Evolutionary conservation across 2,329 filamentous ascomycete species (phyloP).

Genomic region (Chrysosphaeria jannelii): DNA sequence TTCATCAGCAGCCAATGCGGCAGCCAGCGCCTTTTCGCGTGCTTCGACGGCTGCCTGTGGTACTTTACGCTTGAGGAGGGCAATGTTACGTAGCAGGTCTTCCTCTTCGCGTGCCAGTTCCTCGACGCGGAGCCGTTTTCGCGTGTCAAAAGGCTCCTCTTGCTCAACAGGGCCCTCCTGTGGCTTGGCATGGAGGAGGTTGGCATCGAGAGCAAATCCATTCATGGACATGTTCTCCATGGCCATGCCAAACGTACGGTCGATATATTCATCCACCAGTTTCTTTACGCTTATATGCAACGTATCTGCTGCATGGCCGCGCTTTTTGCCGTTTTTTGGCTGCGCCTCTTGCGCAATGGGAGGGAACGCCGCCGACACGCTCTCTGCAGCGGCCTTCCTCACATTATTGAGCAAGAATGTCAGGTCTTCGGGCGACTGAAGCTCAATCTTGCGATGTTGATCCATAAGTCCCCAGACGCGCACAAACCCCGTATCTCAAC

Average conservation of each 20-base stretch:
- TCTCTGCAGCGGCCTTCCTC: conserved; percentile 32
- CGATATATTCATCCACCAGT: conserved; percentile 32
- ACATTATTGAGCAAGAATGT: conserved; percentile 39
- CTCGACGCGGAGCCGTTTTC: conserved; percentile 26
- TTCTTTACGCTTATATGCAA: conserved; percentile 25
- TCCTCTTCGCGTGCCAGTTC: conserved; percentile 30
- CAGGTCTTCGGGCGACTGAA: conserved; percentile 47
- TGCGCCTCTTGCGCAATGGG: conserved; percentile 19
- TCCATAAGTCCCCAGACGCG: too few relatives aligned
- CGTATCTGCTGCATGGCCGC: too few relatives aligned
- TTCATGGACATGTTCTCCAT: conserved; percentile 31
- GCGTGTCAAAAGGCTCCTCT: conserved; percentile 29
- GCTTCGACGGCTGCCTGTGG: conserved; percentile 13
- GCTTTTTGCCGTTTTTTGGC: neutral
- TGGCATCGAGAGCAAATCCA: conserved; percentile 18
- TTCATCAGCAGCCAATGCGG: conserved; percentile 16
- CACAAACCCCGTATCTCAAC: too few relatives aligned
- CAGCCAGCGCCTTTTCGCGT: conserved; percentile 12
- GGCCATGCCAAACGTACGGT: conserved; percentile 25
- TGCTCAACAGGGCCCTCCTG: conserved; percentile 8
- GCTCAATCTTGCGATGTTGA: conserved; percentile 44
- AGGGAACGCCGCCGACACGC: conserved; percentile 37
- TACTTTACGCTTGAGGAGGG: conserved; percentile 22
- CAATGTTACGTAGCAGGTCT: conserved; percentile 31
- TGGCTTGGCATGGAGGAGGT: conserved; percentile 5